Base-by-base conservation (phyloP, 805 yeast species). In the Ogataea trehaloabstinens region DNA sequence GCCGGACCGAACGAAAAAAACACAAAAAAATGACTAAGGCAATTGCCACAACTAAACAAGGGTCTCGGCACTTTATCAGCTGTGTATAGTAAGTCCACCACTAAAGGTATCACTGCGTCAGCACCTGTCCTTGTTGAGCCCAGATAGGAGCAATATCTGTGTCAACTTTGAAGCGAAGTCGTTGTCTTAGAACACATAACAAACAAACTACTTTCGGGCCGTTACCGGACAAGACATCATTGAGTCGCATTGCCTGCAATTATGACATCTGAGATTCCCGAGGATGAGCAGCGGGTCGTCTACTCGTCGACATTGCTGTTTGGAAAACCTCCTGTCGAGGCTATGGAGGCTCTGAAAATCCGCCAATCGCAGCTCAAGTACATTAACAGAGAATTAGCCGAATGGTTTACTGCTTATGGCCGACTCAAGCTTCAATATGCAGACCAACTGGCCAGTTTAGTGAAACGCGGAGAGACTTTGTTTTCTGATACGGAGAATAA, bases 311-410 rank as follows among this genome's bases (percentile, higher is more conserved):
- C 58, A 11, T 48, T 64, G 31, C 49, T 64, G 22, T 60, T 60
- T 40, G 58, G 57, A 16, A 70, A 76, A 48, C 55, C 70, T 27
- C 86, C 88, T 11, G 64, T 66, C 19, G 80, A 74, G 49, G 80
- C 85, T 16, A 71, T 78, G 45, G 84, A 77, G 51, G 67, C 76
- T 22, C 67, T 83, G 20, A 66, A 78, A 35, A 70, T 80, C 37
- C 73, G 89, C 44, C 65, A 77, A 28, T 63, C 71, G 24, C 76
- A 74, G 48, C 77, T 80, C 32, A 73, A 74, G 50, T 52, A 68
- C 31, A 63, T 80, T 35, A 82, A 82, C 52, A 74, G 73, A 41
- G 80, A 76, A 35, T 68, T 85, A 45, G 78, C 85, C 27, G 70
- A 68, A 29, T 74, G 86, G 71, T 68, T 85, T 40, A 71, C 74